A percentile compares a stretch with the other conserved stretches of the same genome.
Conservation (phyloP, 2,329 filamentous ascomycete species). For the Phaeosphaeriaceae sp. region DNA sequence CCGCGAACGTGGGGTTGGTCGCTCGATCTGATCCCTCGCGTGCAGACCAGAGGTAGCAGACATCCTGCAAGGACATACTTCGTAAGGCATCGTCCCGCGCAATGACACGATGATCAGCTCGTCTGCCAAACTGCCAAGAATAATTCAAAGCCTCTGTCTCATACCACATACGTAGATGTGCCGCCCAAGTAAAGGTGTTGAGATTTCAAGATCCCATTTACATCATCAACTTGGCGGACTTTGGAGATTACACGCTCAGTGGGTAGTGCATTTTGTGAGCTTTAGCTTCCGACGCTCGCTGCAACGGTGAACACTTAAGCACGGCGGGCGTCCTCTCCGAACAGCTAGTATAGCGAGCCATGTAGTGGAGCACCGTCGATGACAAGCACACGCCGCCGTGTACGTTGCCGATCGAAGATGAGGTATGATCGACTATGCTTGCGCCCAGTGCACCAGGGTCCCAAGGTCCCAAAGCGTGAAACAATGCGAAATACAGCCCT, state of each 20-base stretch:
- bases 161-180: not conserved
- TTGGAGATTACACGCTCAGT: constrained; percentile 13
- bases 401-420: constrained; percentile 14
- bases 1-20: constrained; percentile 20
- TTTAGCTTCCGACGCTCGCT: constrained; percentile 12
- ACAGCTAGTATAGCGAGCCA: not conserved
- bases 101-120: constrained; percentile 17
- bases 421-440: constrained; percentile 16
- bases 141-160: constrained; percentile 15
- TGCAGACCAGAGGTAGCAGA: not conserved
- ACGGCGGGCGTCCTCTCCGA: not conserved
- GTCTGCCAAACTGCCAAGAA: constrained; percentile 7
- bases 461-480: not conserved
- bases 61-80: not conserved
- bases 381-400: constrained; percentile 3
- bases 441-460: constrained; percentile 6
- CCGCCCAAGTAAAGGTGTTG: not conserved
- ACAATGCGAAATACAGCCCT: not conserved
- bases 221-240: constrained; percentile 7
- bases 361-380: not conserved
- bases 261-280: constrained; percentile 8
- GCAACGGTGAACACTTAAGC: constrained; percentile 1
- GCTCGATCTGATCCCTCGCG: constrained; percentile 19
- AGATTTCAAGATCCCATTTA: constrained; percentile 6
- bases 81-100: not conserved